A percentile compares a stretch with the other conserved stretches of the same genome.
These are phyloP conservation scores for Panellus pusillus DNA, from an alignment of 768 basidiomycete species.

Conservation along the genomic window DNA sequence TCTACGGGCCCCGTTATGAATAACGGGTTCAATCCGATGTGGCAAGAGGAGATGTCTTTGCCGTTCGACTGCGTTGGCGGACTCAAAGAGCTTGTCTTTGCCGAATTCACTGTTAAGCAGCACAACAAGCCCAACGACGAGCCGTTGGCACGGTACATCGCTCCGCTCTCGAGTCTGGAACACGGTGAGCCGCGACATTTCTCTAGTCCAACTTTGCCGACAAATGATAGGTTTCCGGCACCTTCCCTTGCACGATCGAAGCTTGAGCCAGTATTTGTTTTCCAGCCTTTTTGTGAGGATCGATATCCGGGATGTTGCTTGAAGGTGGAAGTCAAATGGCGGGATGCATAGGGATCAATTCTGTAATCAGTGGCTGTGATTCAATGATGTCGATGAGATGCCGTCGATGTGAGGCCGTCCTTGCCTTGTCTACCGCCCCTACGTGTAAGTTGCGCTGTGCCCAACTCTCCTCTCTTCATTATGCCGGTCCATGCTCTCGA, in stretches of 20 bases:
- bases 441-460: too few relatives aligned
- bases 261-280: conserved; percentile 88
- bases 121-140: conserved; percentile 61
- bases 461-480: too few relatives aligned
- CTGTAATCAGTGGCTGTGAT: conserved; percentile 1
- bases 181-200: conserved; percentile 48
- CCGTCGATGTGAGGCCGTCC: too few relatives aligned
- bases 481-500: conserved; percentile 48
- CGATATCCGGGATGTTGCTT: conserved; percentile 38
- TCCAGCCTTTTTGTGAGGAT: conserved; percentile 88
- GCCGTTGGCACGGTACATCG: conserved; percentile 75
- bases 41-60: conserved; percentile 71
- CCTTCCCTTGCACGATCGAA: conserved; percentile 87
- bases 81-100: conserved; percentile 85
- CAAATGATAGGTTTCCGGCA: conserved; percentile 79
- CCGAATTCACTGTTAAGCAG: conserved; percentile 76
- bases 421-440: too few relatives aligned
- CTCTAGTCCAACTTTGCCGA: conserved; percentile 4
- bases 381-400: neutral
- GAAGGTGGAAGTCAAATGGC: neutral
- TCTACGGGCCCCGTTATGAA: conserved; percentile 75
- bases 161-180: conserved; percentile 71
- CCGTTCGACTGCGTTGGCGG: conserved; percentile 76
- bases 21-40: conserved; percentile 93
- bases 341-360: neutral